These are phyloP conservation scores for Pseudotsuga menziesii DNA, from an alignment of 75 land plant species.

Conservation along the genomic window DNA sequence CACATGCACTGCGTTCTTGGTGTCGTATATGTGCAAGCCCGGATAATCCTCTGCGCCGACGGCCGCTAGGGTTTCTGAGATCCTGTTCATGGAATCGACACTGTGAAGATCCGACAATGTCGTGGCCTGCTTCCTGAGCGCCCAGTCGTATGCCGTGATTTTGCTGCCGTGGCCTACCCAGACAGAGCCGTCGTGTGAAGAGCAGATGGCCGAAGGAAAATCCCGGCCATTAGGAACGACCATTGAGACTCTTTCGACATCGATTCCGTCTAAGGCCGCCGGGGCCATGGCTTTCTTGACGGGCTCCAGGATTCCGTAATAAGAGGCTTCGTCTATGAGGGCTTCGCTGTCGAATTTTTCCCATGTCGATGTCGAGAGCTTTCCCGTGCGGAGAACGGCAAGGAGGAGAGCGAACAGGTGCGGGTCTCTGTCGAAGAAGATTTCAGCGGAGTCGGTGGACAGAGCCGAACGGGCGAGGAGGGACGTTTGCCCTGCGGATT, in stretches of 20 bases:
- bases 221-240: conserved; percentile 69
- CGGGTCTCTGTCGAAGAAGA: conserved; percentile 83
- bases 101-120: conserved; percentile 67
- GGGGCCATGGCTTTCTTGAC: conserved; percentile 36
- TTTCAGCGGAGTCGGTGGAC: conserved; percentile 3
- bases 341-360: conserved; percentile 31
- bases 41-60: conserved; percentile 34
- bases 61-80: conserved; percentile 45
- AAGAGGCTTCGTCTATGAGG: conserved; percentile 64
- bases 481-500: conserved; percentile 58
- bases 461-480: conserved; percentile 35
- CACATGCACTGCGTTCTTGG: conserved; percentile 28
- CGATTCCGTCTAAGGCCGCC: conserved; percentile 47
- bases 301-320: conserved; percentile 49
- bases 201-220: conserved; percentile 51
- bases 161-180: conserved; percentile 85
- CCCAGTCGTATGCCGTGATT: conserved; percentile 75
- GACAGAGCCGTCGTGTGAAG: conserved; percentile 52
- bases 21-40: conserved; percentile 3
- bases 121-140: conserved; percentile 44
- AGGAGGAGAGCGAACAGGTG: conserved; percentile 62
- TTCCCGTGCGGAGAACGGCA: conserved; percentile 49
- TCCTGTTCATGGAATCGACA: conserved; percentile 43
- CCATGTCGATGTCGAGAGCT: conserved; percentile 27
- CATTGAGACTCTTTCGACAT: conserved; percentile 36